phyloP scores from a whole-genome alignment of 768 basidiomycete genomes.

The Mrakia frigida region DNA sequence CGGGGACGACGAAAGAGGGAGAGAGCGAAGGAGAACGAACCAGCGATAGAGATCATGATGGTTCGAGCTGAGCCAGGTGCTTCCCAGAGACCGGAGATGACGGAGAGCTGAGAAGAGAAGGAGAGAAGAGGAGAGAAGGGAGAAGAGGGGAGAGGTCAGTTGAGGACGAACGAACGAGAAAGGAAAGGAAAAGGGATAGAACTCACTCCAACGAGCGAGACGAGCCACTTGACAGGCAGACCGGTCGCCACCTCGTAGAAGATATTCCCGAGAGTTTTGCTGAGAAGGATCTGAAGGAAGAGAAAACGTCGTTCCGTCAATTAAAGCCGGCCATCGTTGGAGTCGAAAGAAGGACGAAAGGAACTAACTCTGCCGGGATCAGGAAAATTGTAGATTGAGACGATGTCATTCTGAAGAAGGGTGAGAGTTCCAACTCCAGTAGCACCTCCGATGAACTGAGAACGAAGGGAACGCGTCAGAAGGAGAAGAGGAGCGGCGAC shows the following conservation, averaged over 20 bases:
- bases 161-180: background rate
- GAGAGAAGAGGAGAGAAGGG: background rate
- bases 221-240: constrained; percentile 30
- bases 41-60: constrained; percentile 30
- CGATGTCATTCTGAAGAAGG: constrained; percentile 26
- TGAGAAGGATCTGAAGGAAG: constrained; percentile 4
- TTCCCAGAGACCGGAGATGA: constrained; percentile 29
- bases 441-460: constrained; percentile 29
- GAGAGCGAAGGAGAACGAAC: background rate
- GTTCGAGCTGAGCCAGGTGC: constrained; percentile 15
- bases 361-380: background rate
- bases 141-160: background rate
- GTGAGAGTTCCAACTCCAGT: constrained; percentile 22
- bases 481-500: background rate
- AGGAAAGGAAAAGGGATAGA: background rate
- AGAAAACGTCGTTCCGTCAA: background rate
- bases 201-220: constrained; percentile 25
- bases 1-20: background rate
- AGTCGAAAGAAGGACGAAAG: background rate
- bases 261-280: constrained; percentile 14
- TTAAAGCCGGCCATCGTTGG: background rate
- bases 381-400: constrained; percentile 26
- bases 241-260: constrained; percentile 31
- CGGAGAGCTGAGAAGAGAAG: background rate
- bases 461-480: too few species aligned